Base-by-base conservation (phyloP, 352 stramenopile species). In the Labyrinthula sp. region DNA sequence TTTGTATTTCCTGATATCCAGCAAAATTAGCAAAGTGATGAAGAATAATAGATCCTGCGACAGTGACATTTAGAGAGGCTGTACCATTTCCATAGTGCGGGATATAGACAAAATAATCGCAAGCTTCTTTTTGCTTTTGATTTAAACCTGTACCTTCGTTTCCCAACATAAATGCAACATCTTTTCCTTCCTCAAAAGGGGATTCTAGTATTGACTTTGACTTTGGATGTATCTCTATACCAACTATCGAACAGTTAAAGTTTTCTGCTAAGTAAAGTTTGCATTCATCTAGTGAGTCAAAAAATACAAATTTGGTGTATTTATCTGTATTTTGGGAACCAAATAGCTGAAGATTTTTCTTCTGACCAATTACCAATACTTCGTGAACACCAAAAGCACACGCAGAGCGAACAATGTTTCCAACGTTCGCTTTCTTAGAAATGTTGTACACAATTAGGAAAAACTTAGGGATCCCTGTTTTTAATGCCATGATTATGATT, bases 141-240 rank as follows among this genome's bases (percentile, higher is more conserved):
- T 77, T 82, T 63, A 95, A 77, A n/a, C 84, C 82, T 30, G 67
- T 71, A 14, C 82, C 73, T 64, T 95, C 82, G 56, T 95, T 95
- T 30, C 82, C 82, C 69, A 92, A 82, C 38, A 94, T 86, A 41
- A 95, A 83, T 0, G 79, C 82, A 10, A 28, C 43, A 2, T n/a
- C 36, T 17, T 75, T 82, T 30, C 79, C 67, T 25, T 67, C 68
- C 3, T 8, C 10, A 23, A 68, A 66, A 38, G 82, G 77, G 20
- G 78, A 54, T 26, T 82, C 69, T 2, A 70, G 38, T 8, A 85
- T 63, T 45, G 67, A 69, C 41, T 75, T 63, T 4, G 81, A 77
- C 23, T 67, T 50, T 14, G 68, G 57, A 59, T 89, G 68, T 54
- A 95, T 92, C 65, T 95, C 84, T 1, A 95, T 77, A 15, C 81